Base-by-base conservation (phyloP, 2,329 filamentous ascomycete genomes). In the Cladophialophora chaetospira region DNA sequence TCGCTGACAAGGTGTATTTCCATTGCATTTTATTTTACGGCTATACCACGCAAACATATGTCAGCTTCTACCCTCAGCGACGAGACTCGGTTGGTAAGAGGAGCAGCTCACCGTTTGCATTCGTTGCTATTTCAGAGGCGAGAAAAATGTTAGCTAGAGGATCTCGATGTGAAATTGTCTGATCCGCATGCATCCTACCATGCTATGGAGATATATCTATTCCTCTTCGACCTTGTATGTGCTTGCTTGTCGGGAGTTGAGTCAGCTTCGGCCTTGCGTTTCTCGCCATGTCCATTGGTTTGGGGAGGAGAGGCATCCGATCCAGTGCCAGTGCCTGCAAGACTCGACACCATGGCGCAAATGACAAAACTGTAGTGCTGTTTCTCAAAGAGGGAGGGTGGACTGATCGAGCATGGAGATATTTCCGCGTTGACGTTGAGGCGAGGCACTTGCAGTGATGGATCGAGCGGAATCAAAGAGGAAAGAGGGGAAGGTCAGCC, bases 21-120 rank as follows among this genome's bases (percentile, higher is more conserved):
- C 84, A 71, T 87, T 87, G 73, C 84, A 67, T 62, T 86, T 86
- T 70, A 87, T 87, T 73, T 87, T 87, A 55, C 84, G 79, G 46
- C 48, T 51, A 25, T 29, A 19, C 10, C 28, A 17, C 35, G 15
- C 15, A 13, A n/a, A n/a, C n/a, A 31, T 10, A 13, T 21, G 35
- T 51, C 35, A 51, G 48, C 35, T 15, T 40, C 25, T n/a, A 29
- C 11, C 9, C 13, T 8, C 9, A 11, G 23, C 23, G 13, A 25
- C 21, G 19, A 28, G 4, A 23, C 23, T n/a, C 11, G 23, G n/a
- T n/a, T 13, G 23, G 13, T 15, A 31, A 13, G 35, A 25, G 3
- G 47, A 15, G 10, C n/a, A 35, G 36, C 48, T 42, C 25, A 51
- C 48, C 84, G 75, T 69, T 86, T 85, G 73, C 83, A 85, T 66